Evolutionary conservation across 2,329 filamentous ascomycete genomes (phyloP), one percentile per base, ranked within the genome.

Genomic region (Pleurostoma richardsiae): DNA sequence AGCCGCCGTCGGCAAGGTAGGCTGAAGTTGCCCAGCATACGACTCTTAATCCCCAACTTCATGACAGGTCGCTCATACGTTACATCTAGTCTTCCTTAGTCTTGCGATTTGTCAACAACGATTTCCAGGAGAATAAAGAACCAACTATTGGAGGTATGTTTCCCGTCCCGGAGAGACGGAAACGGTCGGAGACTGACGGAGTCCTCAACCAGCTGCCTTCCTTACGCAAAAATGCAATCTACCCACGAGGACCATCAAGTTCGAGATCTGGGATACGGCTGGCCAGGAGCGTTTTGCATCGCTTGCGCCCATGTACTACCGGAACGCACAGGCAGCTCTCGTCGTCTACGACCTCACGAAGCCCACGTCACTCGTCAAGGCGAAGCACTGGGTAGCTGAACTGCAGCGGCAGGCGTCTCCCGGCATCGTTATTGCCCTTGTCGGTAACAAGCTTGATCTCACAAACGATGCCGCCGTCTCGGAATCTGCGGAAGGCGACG

Each of bases 51-150:
- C 11, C 41, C 11, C 4, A 6, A n/a, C 26, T 10, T 10, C 41
- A 6, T 19, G 19, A 19, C 19, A 19, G 19, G 19, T 19, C 19
- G 19, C 19, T 19, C 19, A 19, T 19, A 19, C 19, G 19, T 19
- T 19, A 19, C 33, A 28, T 7, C 43, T 44, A 95, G 94, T 97
- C 94, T 43, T 99, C 94, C 41, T 84, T 99, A 49, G 94, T 99
- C 53, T 80, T 99, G 65, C 90, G 94, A 63, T 99, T 99, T 71
- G 94, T 99, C 66, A 97, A 97, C 79, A 94, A 99, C 73, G 92
- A 97, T 71, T 99, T 99, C 63, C 94, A 99, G 76, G 94, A 97
- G 73, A 97, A 97, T 73, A 97, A 97, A 77, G 94, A 99, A 69
- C 94, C 94, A 52, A 99, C 94, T 55, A 99, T 99, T 71, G 94